Evolutionary conservation across 805 yeast species (phyloP).

Genomic region (Kurtzmaniella cleridarum): DNA sequence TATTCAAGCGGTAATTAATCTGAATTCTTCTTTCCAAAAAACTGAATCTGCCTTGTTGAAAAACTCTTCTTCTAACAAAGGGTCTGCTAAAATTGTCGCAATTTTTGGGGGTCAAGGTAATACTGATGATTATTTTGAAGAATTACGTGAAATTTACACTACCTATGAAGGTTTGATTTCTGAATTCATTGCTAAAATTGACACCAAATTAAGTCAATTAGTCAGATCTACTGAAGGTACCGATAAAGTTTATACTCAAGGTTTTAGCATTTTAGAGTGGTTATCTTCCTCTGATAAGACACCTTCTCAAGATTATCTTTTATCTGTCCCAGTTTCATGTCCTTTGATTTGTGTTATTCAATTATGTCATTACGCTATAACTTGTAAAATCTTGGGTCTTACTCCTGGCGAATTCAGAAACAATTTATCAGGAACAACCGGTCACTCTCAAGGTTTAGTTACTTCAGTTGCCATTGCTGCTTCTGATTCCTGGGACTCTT

Average conservation of each 20-base stretch:
- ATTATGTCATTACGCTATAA: slow-evolving; percentile 85
- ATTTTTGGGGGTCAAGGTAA: slow-evolving; percentile 99
- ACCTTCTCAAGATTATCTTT: slow-evolving; percentile 83
- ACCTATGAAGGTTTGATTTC: slow-evolving; percentile 70
- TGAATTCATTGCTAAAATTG: slow-evolving; percentile 67
- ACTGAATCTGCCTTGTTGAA: slow-evolving; percentile 49
- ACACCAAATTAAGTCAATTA: slow-evolving; percentile 60
- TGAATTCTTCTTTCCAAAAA: slow-evolving; percentile 19
- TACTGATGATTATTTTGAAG: slow-evolving; percentile 96
- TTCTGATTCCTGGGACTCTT: slow-evolving; percentile 78
- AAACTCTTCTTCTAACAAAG: slow-evolving; percentile 43
- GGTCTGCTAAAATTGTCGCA: slow-evolving; percentile 60
- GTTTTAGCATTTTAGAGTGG: slow-evolving; percentile 87
- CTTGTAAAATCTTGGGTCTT: slow-evolving; percentile 77
- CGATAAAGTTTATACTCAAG: slow-evolving; percentile 87
- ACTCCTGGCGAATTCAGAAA: slow-evolving; percentile 85
- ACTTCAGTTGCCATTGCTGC: slow-evolving; percentile 89
- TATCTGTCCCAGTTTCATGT: slow-evolving; percentile 90
- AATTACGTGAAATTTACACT: slow-evolving; percentile 77
- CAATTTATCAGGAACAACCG: slow-evolving; percentile 69
- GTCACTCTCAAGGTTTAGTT: slow-evolving; percentile 88
- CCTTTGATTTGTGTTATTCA: slow-evolving; percentile 97
- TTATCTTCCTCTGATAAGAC: slow-evolving; percentile 76
- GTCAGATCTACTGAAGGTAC: slow-evolving; percentile 71
- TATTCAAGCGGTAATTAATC: slow-evolving; percentile 38